These are phyloP conservation scores for Citrus trifoliata DNA, from an alignment of 345 rosid species.

Conservation along the genomic window DNA sequence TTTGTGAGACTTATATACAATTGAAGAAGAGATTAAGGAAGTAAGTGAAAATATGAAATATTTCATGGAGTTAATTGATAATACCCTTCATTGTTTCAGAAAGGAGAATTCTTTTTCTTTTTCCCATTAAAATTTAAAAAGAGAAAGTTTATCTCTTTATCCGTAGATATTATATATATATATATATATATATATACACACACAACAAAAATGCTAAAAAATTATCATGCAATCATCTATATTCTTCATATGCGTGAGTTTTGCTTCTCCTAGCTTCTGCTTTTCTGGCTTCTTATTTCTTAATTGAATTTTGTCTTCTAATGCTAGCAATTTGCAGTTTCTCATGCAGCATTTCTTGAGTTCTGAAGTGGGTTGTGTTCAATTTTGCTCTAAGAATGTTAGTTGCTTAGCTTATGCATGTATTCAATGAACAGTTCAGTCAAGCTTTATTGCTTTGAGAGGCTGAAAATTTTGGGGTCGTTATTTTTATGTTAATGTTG, in stretches of 20 bases:
- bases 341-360: background rate
- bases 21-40: no score
- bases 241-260: background rate
- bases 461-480: conserved; percentile 46
- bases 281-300: background rate
- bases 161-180: no score
- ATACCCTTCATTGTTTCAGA: no score
- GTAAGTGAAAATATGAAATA: no score
- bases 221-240: no score
- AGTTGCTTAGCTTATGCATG: background rate
- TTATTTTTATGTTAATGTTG: conserved; percentile 28
- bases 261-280: background rate
- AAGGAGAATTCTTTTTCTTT: no score
- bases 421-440: no score
- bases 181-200: rapidly evolving
- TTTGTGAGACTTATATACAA: no score
- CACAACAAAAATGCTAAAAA: no score
- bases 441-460: conserved; percentile 14
- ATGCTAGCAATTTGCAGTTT: background rate
- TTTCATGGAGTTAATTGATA: no score
- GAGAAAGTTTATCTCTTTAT: no score
- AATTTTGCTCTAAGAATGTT: background rate
- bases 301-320: background rate
- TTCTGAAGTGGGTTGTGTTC: background rate
- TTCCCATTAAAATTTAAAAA: no score